These are phyloP conservation scores for Elymus sibiricus DNA, from an alignment of 176 grass and related monocot genomes.

Conservation along the genomic window DNA sequence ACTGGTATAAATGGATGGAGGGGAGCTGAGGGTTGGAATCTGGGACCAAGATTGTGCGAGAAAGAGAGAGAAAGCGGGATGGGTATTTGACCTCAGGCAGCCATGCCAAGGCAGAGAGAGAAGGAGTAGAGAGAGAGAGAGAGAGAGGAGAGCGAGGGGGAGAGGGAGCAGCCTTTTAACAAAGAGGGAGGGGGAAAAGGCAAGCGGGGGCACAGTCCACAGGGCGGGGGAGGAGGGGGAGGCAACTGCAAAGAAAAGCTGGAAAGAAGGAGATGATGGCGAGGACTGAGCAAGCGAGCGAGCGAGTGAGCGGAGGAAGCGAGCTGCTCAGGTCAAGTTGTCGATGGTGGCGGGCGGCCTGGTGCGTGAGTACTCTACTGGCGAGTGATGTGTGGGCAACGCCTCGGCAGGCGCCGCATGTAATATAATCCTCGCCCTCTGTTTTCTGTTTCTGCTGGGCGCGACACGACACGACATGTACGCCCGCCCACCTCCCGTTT, in stretches of 20 bases:
- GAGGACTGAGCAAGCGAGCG: background rate
- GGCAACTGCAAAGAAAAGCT: background rate
- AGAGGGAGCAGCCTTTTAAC: slow-evolving; percentile 41
- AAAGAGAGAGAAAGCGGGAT: slow-evolving; percentile 23
- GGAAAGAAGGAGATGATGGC: slow-evolving; percentile 41
- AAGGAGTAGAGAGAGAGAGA: background rate
- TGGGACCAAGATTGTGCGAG: slow-evolving; percentile 4
- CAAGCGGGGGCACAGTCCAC: slow-evolving; percentile 24
- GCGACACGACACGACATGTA: background rate
- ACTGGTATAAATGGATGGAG: background rate
- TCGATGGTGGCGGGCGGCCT: background rate
- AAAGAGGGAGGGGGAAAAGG: slow-evolving; percentile 21
- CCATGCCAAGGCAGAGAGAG: background rate
- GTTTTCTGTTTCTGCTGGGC: background rate
- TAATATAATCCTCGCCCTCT: background rate
- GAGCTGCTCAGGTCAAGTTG: background rate
- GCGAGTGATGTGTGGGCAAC: background rate
- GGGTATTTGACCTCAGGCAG: slow-evolving; percentile 42
- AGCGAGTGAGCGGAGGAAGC: background rate
- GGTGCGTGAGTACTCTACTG: background rate
- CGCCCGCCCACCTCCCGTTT: background rate
- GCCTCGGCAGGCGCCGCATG: background rate
- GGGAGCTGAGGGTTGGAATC: slow-evolving; percentile 24
- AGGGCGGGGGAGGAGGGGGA: background rate
- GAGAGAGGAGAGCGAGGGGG: background rate